Evolutionary conservation across 768 basidiomycete genomes (phyloP).

Genomic region (Pulveroboletus sp.): DNA sequence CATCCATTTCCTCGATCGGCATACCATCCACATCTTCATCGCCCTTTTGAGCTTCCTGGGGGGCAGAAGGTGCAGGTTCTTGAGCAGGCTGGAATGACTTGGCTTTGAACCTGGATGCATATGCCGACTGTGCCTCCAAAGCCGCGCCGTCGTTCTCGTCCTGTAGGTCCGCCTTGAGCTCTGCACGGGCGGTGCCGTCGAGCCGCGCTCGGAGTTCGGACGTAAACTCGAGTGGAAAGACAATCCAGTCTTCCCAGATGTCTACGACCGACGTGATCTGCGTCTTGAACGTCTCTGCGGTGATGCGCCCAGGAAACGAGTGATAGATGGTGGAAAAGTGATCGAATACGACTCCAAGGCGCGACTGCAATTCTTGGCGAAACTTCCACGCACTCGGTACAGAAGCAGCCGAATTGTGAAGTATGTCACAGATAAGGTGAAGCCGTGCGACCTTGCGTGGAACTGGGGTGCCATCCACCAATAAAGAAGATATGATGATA

Average conservation of each 20-base stretch:
- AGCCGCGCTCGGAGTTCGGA: conserved; percentile 66
- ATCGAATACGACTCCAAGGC: conserved; percentile 92
- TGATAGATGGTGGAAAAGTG: conserved; percentile 92
- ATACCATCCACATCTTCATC: conserved; percentile 52
- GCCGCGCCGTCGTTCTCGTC: conserved; percentile 15
- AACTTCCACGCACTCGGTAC: conserved; percentile 98
- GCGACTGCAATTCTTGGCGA: conserved; percentile 87
- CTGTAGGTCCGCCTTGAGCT: conserved; percentile 27
- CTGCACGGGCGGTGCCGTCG: conserved; percentile 49
- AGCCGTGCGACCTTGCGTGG: conserved; percentile 95
- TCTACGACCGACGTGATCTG: conserved; percentile 88
- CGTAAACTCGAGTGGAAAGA: conserved; percentile 87
- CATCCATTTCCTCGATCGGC: conserved; percentile 46
- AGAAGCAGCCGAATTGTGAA: conserved; percentile 93
- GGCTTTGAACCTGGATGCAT: conserved; percentile 67
- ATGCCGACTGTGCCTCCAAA: conserved; percentile 30
- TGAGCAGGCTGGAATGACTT: conserved; percentile 74
- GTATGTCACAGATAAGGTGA: conserved; percentile 93
- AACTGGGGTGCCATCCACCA: conserved; percentile 91
- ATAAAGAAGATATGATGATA: conserved; percentile 82
- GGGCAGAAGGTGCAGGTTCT: conserved; percentile 28
- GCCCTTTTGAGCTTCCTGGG: conserved; percentile 33
- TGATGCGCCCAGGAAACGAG: conserved; percentile 93
- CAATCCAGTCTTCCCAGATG: conserved; percentile 98
- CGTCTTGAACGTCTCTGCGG: conserved; percentile 92